Evolutionary conservation across 2,329 filamentous ascomycete species (phyloP).

Genomic region (Mycosphaerella arachidis): DNA sequence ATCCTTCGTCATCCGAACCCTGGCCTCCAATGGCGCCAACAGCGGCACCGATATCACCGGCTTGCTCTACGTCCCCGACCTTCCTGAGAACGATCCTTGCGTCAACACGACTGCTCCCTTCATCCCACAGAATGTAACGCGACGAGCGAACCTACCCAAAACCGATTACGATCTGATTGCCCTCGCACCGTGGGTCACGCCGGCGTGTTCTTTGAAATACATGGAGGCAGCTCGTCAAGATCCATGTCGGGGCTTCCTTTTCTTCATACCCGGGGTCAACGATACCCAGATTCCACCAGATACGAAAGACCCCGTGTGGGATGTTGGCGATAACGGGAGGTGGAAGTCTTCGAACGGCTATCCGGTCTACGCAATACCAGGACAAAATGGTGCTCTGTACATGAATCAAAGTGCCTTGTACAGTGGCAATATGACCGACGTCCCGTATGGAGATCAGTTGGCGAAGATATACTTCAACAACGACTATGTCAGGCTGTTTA

Average conservation of each 20-base stretch:
- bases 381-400: conserved; percentile 60
- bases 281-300: conserved; percentile 59
- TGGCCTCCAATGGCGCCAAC: conserved; percentile 64
- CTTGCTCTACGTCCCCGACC: conserved; percentile 77
- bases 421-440: conserved; percentile 64
- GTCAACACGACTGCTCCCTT: conserved; percentile 57
- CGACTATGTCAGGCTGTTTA: conserved; percentile 50
- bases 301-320: conserved; percentile 62
- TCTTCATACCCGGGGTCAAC: conserved; percentile 47
- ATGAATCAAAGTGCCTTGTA: conserved; percentile 70
- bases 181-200: conserved; percentile 78
- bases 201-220: conserved; percentile 68
- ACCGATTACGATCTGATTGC: conserved; percentile 70
- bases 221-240: conserved; percentile 59
- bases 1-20: conserved; percentile 62
- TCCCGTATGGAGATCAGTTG: conserved; percentile 39
- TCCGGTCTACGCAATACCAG: conserved; percentile 78
- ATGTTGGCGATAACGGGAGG: conserved; percentile 60
- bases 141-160: conserved; percentile 61
- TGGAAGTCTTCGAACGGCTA: conserved; percentile 71
- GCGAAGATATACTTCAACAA: conserved; percentile 35
- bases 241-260: conserved; percentile 52
- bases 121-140: conserved; percentile 71
- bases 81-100: conserved; percentile 58
- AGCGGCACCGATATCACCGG: conserved; percentile 64